Conservation (phyloP, 306 rosid genomes). For the Ziziphus jujuba region DNA sequence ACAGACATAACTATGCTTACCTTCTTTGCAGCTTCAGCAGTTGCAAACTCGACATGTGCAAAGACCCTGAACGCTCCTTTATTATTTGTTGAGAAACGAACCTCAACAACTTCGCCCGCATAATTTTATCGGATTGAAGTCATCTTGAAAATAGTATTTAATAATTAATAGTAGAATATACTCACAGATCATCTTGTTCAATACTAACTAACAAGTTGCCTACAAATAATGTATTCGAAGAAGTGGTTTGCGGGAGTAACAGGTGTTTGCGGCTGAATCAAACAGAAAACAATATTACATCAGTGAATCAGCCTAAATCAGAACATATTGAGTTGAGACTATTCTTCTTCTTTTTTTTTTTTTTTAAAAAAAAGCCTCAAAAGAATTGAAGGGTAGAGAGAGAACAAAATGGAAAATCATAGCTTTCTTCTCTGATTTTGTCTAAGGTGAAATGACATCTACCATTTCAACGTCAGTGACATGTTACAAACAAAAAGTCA, state of each 20-base stretch:
- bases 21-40: constrained; percentile 55
- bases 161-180: not conserved
- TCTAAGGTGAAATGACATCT: constrained; percentile 44
- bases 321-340: too few species aligned
- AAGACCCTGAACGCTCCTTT: constrained; percentile 67
- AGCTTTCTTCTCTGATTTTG: constrained; percentile 36
- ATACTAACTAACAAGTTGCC: constrained; percentile 64
- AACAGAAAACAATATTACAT: constrained; percentile 10
- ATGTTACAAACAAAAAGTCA: constrained; percentile 29
- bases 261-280: constrained; percentile 72
- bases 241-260: constrained; percentile 37
- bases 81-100: constrained; percentile 47
- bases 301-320: not conserved
- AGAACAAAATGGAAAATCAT: constrained; percentile 24
- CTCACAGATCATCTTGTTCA: constrained; percentile 64
- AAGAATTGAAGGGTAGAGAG: not conserved
- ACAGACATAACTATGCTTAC: constrained; percentile 32
- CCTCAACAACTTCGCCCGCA: constrained; percentile 62
- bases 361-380: too few species aligned
- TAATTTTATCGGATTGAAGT: constrained; percentile 7
- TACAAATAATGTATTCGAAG: constrained; percentile 62
- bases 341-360: too few species aligned
- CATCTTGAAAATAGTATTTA: not conserved
- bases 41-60: constrained; percentile 84
- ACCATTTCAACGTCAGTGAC: constrained; percentile 63